A percentile compares a stretch with the other conserved stretches of the same genome.
Conservation (phyloP, 1,139 yeast species). For the Nadsonia starkeyi-henricii region DNA sequence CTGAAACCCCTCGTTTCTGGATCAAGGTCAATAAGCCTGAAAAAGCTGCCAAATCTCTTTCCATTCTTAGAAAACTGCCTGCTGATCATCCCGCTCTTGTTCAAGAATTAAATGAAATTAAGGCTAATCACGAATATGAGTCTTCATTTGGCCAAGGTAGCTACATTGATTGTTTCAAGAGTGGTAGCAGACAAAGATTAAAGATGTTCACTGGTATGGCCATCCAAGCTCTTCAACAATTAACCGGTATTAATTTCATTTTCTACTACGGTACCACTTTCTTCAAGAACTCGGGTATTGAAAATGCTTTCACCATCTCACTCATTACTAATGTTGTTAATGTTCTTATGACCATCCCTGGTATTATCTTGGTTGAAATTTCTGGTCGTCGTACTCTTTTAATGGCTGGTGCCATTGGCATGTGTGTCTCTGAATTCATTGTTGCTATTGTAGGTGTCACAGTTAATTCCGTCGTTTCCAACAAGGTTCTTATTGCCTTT, state of each 20-base stretch:
- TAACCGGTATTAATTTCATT: conserved; percentile 66
- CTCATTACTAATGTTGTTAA: conserved; percentile 64
- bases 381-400: conserved; percentile 56
- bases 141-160: conserved; percentile 45
- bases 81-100: conserved; percentile 42
- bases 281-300: conserved; percentile 57
- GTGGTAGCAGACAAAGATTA: conserved; percentile 46
- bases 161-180: conserved; percentile 46
- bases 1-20: conserved; percentile 65
- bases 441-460: conserved; percentile 52
- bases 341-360: conserved; percentile 55
- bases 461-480: conserved; percentile 21
- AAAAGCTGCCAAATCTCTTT: conserved; percentile 30
- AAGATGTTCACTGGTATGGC: conserved; percentile 50
- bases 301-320: conserved; percentile 49
- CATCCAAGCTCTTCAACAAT: conserved; percentile 57
- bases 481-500: conserved; percentile 60
- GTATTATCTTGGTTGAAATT: conserved; percentile 48
- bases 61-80: conserved; percentile 45
- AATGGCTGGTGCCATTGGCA: conserved; percentile 45
- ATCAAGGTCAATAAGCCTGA: conserved; percentile 31
- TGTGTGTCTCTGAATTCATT: conserved; percentile 48
- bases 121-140: conserved; percentile 49
- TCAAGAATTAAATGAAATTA: conserved; percentile 42
- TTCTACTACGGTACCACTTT: conserved; percentile 67